These are phyloP conservation scores for Macadamia tetraphylla DNA, from an alignment of 164 flowering plant genomes.

Conservation along the genomic window DNA sequence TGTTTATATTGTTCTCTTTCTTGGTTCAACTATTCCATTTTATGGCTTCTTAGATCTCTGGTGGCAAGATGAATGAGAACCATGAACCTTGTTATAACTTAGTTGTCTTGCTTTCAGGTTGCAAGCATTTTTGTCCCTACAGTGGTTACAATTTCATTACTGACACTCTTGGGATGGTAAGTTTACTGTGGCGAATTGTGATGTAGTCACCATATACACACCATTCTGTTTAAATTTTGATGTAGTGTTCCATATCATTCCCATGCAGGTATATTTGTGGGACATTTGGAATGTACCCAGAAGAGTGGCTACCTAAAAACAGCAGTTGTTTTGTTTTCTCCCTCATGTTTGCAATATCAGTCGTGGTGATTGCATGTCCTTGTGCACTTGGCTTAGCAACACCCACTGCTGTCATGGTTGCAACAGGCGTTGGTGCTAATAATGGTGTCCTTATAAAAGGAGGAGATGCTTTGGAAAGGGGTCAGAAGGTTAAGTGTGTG, in stretches of 20 bases:
- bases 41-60: no score
- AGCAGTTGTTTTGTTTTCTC: constrained; percentile 86
- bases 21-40: no score
- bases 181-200: constrained; percentile 16
- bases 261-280: constrained; percentile 70
- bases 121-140: constrained; percentile 96
- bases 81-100: neutral
- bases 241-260: neutral
- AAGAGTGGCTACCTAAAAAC: constrained; percentile 80
- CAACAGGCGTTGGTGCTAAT: constrained; percentile 94
- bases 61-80: neutral
- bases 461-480: constrained; percentile 97
- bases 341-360: constrained; percentile 98
- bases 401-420: constrained; percentile 99
- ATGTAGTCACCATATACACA: constrained; percentile 1
- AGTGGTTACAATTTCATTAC: constrained; percentile 58
- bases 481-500: constrained; percentile 75
- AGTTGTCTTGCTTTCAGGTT: constrained; percentile 40
- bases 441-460: constrained; percentile 96
- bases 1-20: no score
- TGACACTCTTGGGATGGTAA: constrained; percentile 89
- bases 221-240: constrained; percentile 3
- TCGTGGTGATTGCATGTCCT: constrained; percentile 98
- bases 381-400: constrained; percentile 99
- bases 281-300: constrained; percentile 63